Conservation (phyloP, 805 yeast genomes). For the Lipomyces anomalus region DNA sequence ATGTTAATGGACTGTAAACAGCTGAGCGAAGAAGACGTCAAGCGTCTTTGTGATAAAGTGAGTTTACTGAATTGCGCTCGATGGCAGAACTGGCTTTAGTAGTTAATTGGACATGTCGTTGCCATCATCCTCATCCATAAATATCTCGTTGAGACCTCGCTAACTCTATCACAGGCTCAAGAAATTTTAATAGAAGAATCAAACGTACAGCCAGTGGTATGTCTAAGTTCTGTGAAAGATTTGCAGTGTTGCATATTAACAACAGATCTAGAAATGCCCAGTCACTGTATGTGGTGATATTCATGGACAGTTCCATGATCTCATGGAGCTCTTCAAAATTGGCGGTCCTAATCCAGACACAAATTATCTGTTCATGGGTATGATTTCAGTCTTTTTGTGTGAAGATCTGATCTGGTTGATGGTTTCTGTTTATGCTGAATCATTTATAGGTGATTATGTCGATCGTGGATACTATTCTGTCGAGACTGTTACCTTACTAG, state of each 20-base stretch:
- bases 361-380: slow-evolving; percentile 73
- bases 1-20: slow-evolving; percentile 74
- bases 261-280: slow-evolving; percentile 57
- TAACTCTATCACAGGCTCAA: slow-evolving; percentile 41
- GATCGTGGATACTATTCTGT: slow-evolving; percentile 86
- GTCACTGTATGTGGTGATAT: slow-evolving; percentile 92
- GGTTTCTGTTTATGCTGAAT: not conserved
- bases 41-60: slow-evolving; percentile 74
- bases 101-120: not conserved
- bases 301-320: slow-evolving; percentile 93
- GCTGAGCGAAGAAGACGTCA: slow-evolving; percentile 71
- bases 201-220: slow-evolving; percentile 83
- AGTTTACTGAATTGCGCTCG: slow-evolving; percentile 28
- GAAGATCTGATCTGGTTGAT: not conserved
- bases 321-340: slow-evolving; percentile 85
- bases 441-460: slow-evolving; percentile 61
- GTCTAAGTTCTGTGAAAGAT: not conserved
- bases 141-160: too few species aligned
- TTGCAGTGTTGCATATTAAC: too few species aligned
- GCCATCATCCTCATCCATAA: too few species aligned
- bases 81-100: not conserved
- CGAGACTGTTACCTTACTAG: slow-evolving; percentile 82
- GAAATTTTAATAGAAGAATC: slow-evolving; percentile 76
- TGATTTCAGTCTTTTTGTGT: not conserved
- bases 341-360: slow-evolving; percentile 94